Evolutionary conservation across 352 stramenopile species (phyloP), one percentile per base, ranked within the genome.

Genomic region (Halophytophthora polymorphica): DNA sequence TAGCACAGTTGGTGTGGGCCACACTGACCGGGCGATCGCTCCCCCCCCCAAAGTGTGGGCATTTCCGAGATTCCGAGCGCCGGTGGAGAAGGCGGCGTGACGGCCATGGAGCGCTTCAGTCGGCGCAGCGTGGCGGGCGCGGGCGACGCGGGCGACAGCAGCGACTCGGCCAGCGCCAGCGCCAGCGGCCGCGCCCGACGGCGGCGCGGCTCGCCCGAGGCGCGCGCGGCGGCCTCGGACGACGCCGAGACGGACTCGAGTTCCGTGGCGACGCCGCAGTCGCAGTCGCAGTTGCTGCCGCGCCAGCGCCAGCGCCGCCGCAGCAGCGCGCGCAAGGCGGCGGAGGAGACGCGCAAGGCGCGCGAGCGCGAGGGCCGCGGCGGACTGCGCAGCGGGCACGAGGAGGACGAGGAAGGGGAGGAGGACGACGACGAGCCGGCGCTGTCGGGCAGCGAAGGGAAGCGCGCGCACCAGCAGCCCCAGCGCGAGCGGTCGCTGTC

Each of bases 241-340:
- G 76, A 67, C 34, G 70, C 58, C 31, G 80, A 87, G 37, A 84
- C 77, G 15, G 77, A 88, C 54, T 74, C 71, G 31, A 86, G 73
- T 46, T 71, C 70, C 4, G 54, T 66, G 29, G 58, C 56, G 28
- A 36, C 37, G 33, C 13, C 15, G 33, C 33, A 37, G 10, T 45
- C 48, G 36, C 45, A 62, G n/a, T 37, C 1, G 3, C 19, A 45
- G 19, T 50, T 53, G 33, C 15, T 48, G 14, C 31, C 64, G 2
- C 51, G 53, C 19, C 42, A 48, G 12, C 55, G 60, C 29, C 52
- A 53, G 17, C 48, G 54, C 37, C 68, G 45, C 17, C 48, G 65
- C 31, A 65, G 58, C 35, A 47, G 48, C 21, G 59, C 53, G 17
- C 56, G 69, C 19, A 51, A 61, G 42, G 29, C 35, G 6, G 46